Evolutionary conservation across 768 basidiomycete species (phyloP).

Genomic region (Pisolithus orientalis): DNA sequence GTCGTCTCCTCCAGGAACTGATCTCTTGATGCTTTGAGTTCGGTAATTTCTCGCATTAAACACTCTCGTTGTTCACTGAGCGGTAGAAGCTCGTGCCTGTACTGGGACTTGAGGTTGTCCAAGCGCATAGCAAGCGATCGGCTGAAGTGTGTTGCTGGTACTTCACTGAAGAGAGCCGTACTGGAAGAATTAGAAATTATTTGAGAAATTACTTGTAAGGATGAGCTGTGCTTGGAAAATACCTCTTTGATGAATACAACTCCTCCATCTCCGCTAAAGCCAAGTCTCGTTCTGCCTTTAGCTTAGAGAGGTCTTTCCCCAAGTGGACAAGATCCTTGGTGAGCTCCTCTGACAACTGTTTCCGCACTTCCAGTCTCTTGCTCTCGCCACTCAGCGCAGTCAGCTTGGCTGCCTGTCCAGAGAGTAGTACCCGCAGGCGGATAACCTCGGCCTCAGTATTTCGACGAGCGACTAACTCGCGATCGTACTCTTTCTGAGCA

Average conservation of each 20-base stretch:
- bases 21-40: constrained; percentile 82
- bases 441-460: constrained; percentile 93
- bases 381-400: constrained; percentile 80
- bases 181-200: constrained; percentile 18
- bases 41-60: constrained; percentile 73
- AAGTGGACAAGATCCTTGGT: constrained; percentile 68
- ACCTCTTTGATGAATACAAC: constrained; percentile 72
- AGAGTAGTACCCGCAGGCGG: constrained; percentile 74
- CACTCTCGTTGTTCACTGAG: constrained; percentile 78
- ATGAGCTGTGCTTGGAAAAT: constrained; percentile 11
- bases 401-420: constrained; percentile 83
- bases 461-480: constrained; percentile 78
- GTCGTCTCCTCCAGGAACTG: constrained; percentile 89
- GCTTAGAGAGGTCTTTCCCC: constrained; percentile 79
- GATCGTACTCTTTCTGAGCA: constrained; percentile 91
- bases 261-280: constrained; percentile 92
- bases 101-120: constrained; percentile 82
- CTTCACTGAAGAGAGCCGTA: constrained; percentile 24
- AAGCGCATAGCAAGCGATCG: constrained; percentile 80
- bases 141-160: constrained; percentile 40
- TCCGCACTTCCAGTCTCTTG: constrained; percentile 70
- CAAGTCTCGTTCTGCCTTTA: constrained; percentile 88
- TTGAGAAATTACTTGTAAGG: constrained; percentile 16
- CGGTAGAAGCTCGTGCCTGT: constrained; percentile 80
- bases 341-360: constrained; percentile 75